Evolutionary conservation across 2,329 filamentous ascomycete genomes (phyloP), one percentile per base, ranked within the genome.

Genomic region (Orbilia oligospora): DNA sequence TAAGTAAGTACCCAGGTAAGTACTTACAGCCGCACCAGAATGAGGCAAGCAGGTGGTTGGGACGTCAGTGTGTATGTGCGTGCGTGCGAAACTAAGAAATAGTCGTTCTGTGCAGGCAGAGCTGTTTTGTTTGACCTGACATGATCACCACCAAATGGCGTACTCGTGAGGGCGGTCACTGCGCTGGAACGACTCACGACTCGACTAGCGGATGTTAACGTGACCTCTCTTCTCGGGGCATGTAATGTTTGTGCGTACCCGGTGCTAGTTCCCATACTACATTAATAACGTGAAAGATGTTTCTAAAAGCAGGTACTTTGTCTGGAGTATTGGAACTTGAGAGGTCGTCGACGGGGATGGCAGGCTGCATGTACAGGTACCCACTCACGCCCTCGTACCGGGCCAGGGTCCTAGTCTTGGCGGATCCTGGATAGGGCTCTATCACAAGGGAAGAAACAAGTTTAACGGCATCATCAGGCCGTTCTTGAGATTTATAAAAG

Each of bases 141-240:
- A 70, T 76, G 71, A 76, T 76, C 71, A 76, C 61, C 68, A 53
- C 44, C 44, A 56, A 53, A 36, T 24, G 30, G 38, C 27, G 36
- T 41, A 66, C 61, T 41, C 49, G 65, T 69, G 67, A 63, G 41
- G 67, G 33, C 41, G 49, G 41, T 58, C 66, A 53, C 66, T 65
- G 64, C 70, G 58, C 61, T 36, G 41, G 68, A 65, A 69, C 65
- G 46, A 36, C 66, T 30, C 46, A 24, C 44, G 24, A 1, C 24
- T 12, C 33, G 20, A 5, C n/a, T 18, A 46, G n/a, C 44, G 6
- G 44, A 16, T 36, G 63, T 30, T 36, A 66, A 51, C 38, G 44
- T 51, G 63, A 36, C 41, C 44, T 16, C 16, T 14, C 38, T n/a
- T n/a, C n/a, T n/a, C n/a, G n/a, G n/a, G n/a, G n/a, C n/a, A n/a